Evolutionary conservation across 495 filamentous ascomycete genomes (phyloP).

Genomic region (Xylaria curta): DNA sequence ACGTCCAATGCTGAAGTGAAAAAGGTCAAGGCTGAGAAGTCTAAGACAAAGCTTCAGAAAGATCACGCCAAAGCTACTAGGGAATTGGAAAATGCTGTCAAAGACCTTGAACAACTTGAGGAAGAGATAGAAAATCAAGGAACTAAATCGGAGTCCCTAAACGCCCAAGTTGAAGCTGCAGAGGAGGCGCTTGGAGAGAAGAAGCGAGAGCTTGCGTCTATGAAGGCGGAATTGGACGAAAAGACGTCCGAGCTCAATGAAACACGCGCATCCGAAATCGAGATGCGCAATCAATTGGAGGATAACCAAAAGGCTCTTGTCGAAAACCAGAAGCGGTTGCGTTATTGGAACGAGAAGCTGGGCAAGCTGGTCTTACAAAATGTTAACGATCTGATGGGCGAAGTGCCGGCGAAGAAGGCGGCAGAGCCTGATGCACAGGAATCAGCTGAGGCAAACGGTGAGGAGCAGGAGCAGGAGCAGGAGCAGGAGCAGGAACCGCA

Average conservation of each 20-base stretch:
- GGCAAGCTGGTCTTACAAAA: conserved; percentile 80
- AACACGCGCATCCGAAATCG: conserved; percentile 88
- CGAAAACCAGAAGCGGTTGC: conserved; percentile 84
- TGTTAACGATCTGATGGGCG: conserved; percentile 70
- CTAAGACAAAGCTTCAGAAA: conserved; percentile 84
- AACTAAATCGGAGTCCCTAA: conserved; percentile 72
- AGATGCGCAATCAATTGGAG: conserved; percentile 97
- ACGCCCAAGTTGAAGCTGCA: conserved; percentile 81
- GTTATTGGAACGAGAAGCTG: conserved; percentile 89
- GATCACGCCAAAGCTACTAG: conserved; percentile 73
- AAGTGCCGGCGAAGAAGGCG: conserved; percentile 40
- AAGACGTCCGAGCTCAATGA: conserved; percentile 88
- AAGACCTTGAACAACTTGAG: conserved; percentile 76
- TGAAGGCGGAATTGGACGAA: conserved; percentile 87
- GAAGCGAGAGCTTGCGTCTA: conserved; percentile 74
- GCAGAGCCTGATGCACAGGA: conserved; percentile 26
- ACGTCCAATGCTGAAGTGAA: conserved; percentile 84
- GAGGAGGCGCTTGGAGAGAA: conserved; percentile 80
- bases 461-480: conserved; percentile 28
- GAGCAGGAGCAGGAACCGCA: conserved; percentile 39
- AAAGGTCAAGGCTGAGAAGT: conserved; percentile 90
- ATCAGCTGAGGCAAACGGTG: conserved; percentile 35
- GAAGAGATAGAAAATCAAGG: conserved; percentile 78
- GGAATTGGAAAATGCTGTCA: conserved; percentile 73
- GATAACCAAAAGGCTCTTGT: conserved; percentile 88